Percentiles rank a stretch among this genome's conserved stretches.
These are phyloP conservation scores for Hemisphaericaspora xylofermentans DNA, from an alignment of 1,139 yeast species.

Conservation along the genomic window DNA sequence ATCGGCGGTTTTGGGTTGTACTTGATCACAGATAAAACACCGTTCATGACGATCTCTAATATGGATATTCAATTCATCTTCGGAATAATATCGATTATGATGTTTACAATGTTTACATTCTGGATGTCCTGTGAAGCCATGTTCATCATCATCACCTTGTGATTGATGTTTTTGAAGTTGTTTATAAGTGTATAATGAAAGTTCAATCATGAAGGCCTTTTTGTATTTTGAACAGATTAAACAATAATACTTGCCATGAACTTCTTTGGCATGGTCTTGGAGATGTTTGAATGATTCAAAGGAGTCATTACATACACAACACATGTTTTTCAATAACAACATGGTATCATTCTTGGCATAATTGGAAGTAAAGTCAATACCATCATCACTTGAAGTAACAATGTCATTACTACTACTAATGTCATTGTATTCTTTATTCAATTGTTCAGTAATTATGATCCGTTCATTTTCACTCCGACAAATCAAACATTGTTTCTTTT, in stretches of 20 bases:
- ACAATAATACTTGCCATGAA: constrained; percentile 67
- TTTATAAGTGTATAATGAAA: constrained; percentile 58
- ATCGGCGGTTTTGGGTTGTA: constrained; percentile 63
- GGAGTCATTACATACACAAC: constrained; percentile 53
- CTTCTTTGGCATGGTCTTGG: constrained; percentile 60
- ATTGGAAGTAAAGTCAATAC: constrained; percentile 51
- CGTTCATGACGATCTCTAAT: constrained; percentile 83
- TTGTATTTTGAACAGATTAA: constrained; percentile 73
- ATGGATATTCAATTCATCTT: constrained; percentile 81
- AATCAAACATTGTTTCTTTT: constrained; percentile 71
- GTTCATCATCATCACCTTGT: constrained; percentile 60
- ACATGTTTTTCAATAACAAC: constrained; percentile 53
- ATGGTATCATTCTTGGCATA: constrained; percentile 44
- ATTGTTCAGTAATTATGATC: constrained; percentile 54
- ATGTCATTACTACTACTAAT: constrained; percentile 29
- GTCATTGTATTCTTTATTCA: constrained; percentile 40
- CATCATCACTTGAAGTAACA: constrained; percentile 40
- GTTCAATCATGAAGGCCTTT: constrained; percentile 74
- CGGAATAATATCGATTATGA: constrained; percentile 78
- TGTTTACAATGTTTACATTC: constrained; percentile 73
- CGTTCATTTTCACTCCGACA: constrained; percentile 72
- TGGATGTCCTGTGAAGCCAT: constrained; percentile 89
- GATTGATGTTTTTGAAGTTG: constrained; percentile 70
- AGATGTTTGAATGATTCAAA: constrained; percentile 55
- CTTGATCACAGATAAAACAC: constrained; percentile 85